A percentile compares a stretch with the other conserved stretches of the same genome.
Conservation (phyloP, 257 asterid genomes). For the Phtheirospermum japonicum region DNA sequence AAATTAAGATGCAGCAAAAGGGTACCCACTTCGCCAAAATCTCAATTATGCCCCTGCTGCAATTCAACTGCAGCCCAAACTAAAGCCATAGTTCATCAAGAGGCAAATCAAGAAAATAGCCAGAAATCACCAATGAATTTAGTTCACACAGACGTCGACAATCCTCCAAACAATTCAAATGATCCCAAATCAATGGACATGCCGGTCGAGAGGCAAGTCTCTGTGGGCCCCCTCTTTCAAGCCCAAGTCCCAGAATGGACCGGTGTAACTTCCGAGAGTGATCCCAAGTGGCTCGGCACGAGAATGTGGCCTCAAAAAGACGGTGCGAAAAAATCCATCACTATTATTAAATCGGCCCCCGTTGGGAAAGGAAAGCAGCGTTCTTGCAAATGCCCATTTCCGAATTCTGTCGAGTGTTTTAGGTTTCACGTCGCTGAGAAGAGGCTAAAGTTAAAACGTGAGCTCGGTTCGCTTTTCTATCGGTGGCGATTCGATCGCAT, state of each 20-base stretch:
- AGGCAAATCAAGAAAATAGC: slow-evolving; percentile 17
- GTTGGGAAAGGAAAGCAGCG: slow-evolving; percentile 30
- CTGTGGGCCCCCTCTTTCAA: slow-evolving; percentile 52
- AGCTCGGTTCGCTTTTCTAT: slow-evolving; percentile 30
- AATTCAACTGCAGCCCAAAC: slow-evolving; percentile 32
- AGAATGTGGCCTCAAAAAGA: slow-evolving; percentile 26
- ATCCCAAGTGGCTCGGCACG: slow-evolving; percentile 28
- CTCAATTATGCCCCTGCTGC: slow-evolving; percentile 42
- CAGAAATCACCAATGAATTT: slow-evolving; percentile 28
- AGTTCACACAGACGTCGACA: slow-evolving; percentile 21
- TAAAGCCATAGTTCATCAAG: slow-evolving; percentile 29
- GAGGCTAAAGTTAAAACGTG: slow-evolving; percentile 15
- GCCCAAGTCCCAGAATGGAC: slow-evolving; percentile 74
- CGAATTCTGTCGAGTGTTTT: slow-evolving; percentile 25
- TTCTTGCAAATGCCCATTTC: slow-evolving; percentile 27
- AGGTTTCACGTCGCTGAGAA: slow-evolving; percentile 26
- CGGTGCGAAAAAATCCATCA: background rate
- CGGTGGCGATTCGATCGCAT: slow-evolving; percentile 36
- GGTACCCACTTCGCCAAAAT: slow-evolving; percentile 33
- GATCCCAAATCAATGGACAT: slow-evolving; percentile 6
- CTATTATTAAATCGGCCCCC: background rate
- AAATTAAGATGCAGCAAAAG: slow-evolving; percentile 55
- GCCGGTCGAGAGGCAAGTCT: slow-evolving; percentile 26
- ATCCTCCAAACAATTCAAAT: slow-evolving; percentile 20
- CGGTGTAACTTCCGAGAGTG: slow-evolving; percentile 23